Evolutionary conservation across 805 yeast species (phyloP), one percentile per base, ranked within the genome.

Genomic region (Zygosaccharomyces bailii): DNA sequence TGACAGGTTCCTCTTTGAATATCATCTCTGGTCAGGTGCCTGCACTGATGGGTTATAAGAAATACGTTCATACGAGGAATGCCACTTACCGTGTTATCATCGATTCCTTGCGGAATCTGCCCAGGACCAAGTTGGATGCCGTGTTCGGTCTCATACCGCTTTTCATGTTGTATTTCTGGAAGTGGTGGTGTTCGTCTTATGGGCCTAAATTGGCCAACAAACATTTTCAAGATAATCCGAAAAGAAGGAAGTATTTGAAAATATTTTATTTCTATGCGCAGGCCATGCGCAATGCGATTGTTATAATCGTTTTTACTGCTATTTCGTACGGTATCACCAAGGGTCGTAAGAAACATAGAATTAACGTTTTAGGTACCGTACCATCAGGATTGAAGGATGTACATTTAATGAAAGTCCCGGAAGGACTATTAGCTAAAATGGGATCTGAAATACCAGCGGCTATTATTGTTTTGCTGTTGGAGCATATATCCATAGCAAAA

Each of bases 401-500:
- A 33, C 95, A 95, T 44, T 79, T 79, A 11, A 82, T 84, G 80
- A 66, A 63, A 2, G 62, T 85, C 16, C 88, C 91, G 27, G 58
- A 68, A 5, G 83, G 82, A 2, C 68, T 86, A 27, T 68, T 80
- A 30, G 55, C 68, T 6, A 77, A 75, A 27, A 66, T 90, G 63
- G 93, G 86, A 10, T 67, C 82, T 3, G 91, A 89, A 56, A 68
- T 90, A 39, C 97, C 97, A 5, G 91, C 90, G 37, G 83, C 96
- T 11, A 76, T 82, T 16, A 84, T 90, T 55, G 81, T 90, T 49
- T 73, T 90, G 56, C 75, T 90, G 51, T 73, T 90, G 55, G 97
- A 90, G 66, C 97, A 90, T 65, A 90, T 90, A 61, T 89, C 97
- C 42, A 90, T 90, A 55, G 74, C 97, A 41, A 90, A 89, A 66